Evolutionary conservation across 768 basidiomycete species (phyloP).

Genomic region (Leccinum broughii): DNA sequence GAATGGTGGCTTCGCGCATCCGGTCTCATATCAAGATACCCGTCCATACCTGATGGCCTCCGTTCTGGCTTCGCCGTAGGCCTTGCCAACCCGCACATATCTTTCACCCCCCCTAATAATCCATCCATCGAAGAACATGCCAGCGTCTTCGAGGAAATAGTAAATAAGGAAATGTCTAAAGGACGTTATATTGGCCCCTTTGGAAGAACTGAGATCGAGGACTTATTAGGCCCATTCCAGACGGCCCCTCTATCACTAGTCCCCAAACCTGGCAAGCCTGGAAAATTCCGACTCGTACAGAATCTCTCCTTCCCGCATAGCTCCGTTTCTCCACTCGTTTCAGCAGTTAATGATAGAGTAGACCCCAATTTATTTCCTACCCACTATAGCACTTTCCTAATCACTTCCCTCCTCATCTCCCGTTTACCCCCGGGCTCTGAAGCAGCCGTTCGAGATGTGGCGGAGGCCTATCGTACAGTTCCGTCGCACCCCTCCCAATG

Average conservation of each 20-base stretch:
- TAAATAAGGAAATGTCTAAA: neutral
- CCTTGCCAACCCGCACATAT: neutral
- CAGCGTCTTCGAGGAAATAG: neutral
- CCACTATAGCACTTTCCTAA: too few species aligned
- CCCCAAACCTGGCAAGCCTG: too few species aligned
- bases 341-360: too few species aligned
- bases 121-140: neutral
- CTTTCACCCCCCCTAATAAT: neutral
- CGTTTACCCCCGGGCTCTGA: too few species aligned
- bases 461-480: too few species aligned
- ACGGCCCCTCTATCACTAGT: neutral
- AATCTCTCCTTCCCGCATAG: too few species aligned
- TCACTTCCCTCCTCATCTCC: too few species aligned
- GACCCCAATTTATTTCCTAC: too few species aligned
- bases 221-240: neutral
- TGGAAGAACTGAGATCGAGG: fast-evolving
- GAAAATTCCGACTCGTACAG: too few species aligned
- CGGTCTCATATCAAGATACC: neutral
- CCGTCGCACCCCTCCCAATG: too few species aligned
- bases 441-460: too few species aligned
- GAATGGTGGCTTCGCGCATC: neutral
- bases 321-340: too few species aligned
- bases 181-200: neutral
- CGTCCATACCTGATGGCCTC: neutral
- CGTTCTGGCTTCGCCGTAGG: neutral